phyloP scores from a whole-genome alignment of 306 rosid genomes.

The Corylus avellana region DNA sequence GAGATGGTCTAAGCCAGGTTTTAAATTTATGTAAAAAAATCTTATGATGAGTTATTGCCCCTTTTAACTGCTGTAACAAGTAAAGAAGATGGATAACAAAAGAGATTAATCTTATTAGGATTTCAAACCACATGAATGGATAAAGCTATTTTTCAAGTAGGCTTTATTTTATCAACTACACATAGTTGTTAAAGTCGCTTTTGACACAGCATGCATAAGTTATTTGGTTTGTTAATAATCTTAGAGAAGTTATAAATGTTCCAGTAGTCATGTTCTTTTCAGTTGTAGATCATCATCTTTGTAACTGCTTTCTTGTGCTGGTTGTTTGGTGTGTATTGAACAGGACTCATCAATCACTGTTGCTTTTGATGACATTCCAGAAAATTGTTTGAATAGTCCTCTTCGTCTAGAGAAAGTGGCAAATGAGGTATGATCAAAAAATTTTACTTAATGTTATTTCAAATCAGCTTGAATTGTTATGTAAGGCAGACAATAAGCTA shows the following conservation, averaged over 20 bases:
- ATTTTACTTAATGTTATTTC: not conserved
- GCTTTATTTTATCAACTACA: not conserved
- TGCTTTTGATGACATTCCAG: conserved; percentile 97
- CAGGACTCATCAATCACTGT: conserved; percentile 95
- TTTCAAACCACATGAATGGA: not conserved
- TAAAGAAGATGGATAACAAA: not conserved
- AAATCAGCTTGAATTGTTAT: not conserved
- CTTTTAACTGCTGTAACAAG: not conserved
- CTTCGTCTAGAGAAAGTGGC: conserved; percentile 89
- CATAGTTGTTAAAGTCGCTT: not conserved
- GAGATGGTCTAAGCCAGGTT: not conserved
- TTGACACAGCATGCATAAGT: not conserved
- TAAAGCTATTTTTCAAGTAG: too few species aligned
- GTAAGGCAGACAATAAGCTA: not conserved
- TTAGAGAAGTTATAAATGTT: too few species aligned
- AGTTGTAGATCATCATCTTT: conserved; percentile 22
- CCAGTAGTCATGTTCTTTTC: conserved; percentile 2
- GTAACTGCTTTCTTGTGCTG: conserved; percentile 28
- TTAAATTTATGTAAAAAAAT: too few species aligned
- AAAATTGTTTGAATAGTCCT: conserved; percentile 86
- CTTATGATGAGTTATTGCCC: not conserved
- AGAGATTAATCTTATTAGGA: not conserved
- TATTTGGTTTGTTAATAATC: not conserved
- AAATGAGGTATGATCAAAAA: conserved; percentile 68
- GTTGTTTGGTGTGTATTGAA: conserved; percentile 33